phyloP scores from a whole-genome alignment of 306 rosid species.

The Delonix regia region DNA sequence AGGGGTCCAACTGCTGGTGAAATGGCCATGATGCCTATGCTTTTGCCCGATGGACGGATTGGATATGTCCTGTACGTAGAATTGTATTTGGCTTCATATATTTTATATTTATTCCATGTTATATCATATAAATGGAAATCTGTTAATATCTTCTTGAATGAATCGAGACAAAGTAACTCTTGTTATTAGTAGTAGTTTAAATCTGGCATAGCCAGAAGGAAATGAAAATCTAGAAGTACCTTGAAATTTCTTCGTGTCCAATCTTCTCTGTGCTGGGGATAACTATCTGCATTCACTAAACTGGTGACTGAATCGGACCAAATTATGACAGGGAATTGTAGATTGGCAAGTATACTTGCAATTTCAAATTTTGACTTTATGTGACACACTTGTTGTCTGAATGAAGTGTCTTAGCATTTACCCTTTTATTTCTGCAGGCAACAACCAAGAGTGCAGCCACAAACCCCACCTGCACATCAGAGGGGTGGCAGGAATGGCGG shows the following conservation, averaged over 20 bases:
- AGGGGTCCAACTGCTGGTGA: conserved; percentile 73
- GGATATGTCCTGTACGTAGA: conserved; percentile 90
- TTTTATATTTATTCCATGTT: conserved; percentile 2
- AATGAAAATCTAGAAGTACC: not conserved
- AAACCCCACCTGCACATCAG: conserved; percentile 56
- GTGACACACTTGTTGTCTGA: not conserved
- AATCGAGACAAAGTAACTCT: not conserved
- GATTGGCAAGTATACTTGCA: conserved; percentile 15
- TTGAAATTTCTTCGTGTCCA: not conserved
- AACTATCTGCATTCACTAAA: not conserved
- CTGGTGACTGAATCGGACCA: not conserved
- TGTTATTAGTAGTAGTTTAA: not conserved
- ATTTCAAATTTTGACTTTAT: not conserved
- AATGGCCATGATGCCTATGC: conserved; percentile 98
- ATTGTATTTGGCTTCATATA: conserved; percentile 3
- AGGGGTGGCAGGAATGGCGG: conserved; percentile 64
- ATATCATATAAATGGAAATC: not conserved
- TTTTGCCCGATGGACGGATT: conserved; percentile 87
- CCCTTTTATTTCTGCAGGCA: conserved; percentile 64
- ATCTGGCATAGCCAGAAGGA: not conserved
- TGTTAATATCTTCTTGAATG: not conserved
- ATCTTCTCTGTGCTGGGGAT: not conserved
- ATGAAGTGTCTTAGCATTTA: conserved; percentile 5
- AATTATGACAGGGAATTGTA: not conserved
- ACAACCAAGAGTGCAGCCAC: conserved; percentile 69